These are phyloP conservation scores for Mortierella sp. DNA, from an alignment of 371 early-diverging fungal species.

Conservation along the genomic window DNA sequence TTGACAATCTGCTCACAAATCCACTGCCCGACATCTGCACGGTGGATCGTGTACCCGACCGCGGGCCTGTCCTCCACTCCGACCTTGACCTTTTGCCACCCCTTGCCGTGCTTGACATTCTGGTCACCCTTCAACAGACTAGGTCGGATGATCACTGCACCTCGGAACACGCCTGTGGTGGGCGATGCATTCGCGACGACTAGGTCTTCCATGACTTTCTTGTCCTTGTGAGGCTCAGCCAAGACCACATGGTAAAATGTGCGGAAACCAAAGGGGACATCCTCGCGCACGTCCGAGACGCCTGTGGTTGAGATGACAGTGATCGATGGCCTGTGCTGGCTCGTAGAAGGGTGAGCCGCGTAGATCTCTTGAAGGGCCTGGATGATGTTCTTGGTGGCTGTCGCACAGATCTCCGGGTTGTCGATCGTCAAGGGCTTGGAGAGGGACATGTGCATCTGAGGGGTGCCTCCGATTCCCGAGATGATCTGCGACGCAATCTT, in stretches of 20 bases:
- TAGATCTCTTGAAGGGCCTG: conserved; percentile 37
- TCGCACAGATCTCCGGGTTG: conserved; percentile 37
- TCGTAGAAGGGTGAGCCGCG: conserved; percentile 9
- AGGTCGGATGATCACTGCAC: conserved; percentile 17
- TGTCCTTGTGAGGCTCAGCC: conserved; percentile 23
- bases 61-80: conserved; percentile 13
- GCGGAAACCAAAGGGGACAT: conserved; percentile 22
- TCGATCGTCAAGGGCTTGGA: conserved; percentile 29
- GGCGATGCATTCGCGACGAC: neutral
- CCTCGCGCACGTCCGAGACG: conserved; percentile 34
- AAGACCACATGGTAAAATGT: conserved; percentile 13
- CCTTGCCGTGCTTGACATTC: conserved; percentile 17
- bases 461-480: conserved; percentile 47
- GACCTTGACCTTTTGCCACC: conserved; percentile 6
- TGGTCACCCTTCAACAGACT: conserved; percentile 19
- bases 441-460: conserved; percentile 16
- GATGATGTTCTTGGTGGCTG: conserved; percentile 28
- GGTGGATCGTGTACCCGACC: conserved; percentile 12
- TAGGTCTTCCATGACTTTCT: conserved; percentile 18
- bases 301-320: conserved; percentile 43
- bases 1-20: conserved; percentile 11
- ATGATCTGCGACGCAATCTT: conserved; percentile 36
- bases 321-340: conserved; percentile 38
- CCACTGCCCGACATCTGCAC: conserved; percentile 22
- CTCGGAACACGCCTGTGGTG: neutral